Evolutionary conservation across 2,329 filamentous ascomycete species (phyloP).

Genomic region (Aspergillus pseudonomiae): DNA sequence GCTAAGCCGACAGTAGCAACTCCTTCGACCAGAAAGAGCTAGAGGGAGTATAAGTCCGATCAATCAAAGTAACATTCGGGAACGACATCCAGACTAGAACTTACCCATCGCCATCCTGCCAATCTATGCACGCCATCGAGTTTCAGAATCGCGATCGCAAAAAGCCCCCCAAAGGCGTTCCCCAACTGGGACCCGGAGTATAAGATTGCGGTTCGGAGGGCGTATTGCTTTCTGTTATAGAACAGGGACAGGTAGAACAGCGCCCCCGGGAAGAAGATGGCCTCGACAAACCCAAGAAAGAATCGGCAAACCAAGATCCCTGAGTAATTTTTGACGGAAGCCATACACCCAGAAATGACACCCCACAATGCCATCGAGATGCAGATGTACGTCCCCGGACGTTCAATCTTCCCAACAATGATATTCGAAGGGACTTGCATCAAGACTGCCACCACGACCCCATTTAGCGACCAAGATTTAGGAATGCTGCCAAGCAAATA

Average conservation of each 20-base stretch:
- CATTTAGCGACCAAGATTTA: neutral
- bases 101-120: neutral
- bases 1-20: neutral
- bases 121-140: neutral
- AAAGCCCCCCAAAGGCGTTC: conserved; percentile 50
- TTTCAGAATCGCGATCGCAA: conserved; percentile 48
- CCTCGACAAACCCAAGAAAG: conserved; percentile 43
- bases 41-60: neutral
- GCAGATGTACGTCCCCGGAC: conserved; percentile 49
- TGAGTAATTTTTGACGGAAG: conserved; percentile 41
- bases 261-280: conserved; percentile 43
- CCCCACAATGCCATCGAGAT: conserved; percentile 61
- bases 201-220: conserved; percentile 50
- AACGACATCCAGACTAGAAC: neutral
- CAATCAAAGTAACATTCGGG: neutral
- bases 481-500: neutral
- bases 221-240: conserved; percentile 52
- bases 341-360: conserved; percentile 61
- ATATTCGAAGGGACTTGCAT: conserved; percentile 53
- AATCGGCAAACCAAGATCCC: conserved; percentile 44
- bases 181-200: conserved; percentile 52
- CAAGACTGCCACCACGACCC: conserved; percentile 27
- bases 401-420: conserved; percentile 49
- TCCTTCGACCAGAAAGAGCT: neutral
- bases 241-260: conserved; percentile 49